A percentile compares a stretch with the other conserved stretches of the same genome.
phyloP scores from a whole-genome alignment of 306 rosid species.

The Prunus padus region DNA sequence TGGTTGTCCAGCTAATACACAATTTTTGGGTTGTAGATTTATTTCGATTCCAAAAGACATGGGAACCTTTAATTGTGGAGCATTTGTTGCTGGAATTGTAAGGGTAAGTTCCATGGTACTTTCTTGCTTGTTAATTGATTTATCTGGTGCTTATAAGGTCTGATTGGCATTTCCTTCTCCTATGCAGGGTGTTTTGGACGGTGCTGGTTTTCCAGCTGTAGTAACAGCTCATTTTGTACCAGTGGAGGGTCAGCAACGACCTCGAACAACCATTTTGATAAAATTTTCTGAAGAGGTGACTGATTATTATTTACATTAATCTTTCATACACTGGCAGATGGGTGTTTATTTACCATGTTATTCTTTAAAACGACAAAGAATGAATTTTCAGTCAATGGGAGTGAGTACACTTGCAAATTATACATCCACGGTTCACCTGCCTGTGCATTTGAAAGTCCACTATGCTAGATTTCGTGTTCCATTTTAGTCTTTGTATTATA shows the following conservation, averaged over 20 bases:
- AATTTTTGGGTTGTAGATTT: conserved; percentile 52
- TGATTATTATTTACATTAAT: background rate
- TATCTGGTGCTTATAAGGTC: conserved; percentile 26
- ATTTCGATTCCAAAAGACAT: conserved; percentile 97
- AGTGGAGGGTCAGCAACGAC: conserved; percentile 94
- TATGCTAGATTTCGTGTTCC: background rate
- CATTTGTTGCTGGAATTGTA: conserved; percentile 97
- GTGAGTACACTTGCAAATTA: background rate
- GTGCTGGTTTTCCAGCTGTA: conserved; percentile 97
- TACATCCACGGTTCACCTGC: too few species aligned
- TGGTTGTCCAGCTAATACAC: conserved; percentile 21
- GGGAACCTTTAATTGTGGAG: conserved; percentile 98
- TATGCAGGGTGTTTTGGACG: conserved; percentile 81
- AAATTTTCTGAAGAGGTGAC: conserved; percentile 90
- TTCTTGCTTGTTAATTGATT: conserved; percentile 3
- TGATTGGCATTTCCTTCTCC: conserved; percentile 27
- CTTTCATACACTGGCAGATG: background rate
- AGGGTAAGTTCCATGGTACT: conserved; percentile 50
- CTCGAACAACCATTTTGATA: conserved; percentile 94
- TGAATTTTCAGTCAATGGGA: background rate
- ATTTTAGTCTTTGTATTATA: conserved; percentile 7
- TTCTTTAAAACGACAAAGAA: background rate
- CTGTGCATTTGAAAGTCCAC: background rate
- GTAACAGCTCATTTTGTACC: conserved; percentile 99
- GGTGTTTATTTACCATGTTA: too few species aligned